Evolutionary conservation across 2,329 filamentous ascomycete genomes (phyloP), one percentile per base, ranked within the genome.

Genomic region (Fusarium fracticaudum): DNA sequence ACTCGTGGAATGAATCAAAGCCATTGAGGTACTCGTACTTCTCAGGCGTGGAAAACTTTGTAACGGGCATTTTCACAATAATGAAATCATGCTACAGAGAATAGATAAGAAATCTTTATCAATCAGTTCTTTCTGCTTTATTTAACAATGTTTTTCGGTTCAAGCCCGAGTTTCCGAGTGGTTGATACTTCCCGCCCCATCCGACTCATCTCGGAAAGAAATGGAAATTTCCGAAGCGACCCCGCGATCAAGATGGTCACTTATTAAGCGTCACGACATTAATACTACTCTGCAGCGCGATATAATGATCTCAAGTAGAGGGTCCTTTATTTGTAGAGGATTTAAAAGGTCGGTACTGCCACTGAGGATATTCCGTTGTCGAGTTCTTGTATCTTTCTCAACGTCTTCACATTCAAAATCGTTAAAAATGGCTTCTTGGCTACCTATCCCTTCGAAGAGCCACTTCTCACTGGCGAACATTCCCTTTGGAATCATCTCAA

Each of bases 401-500:
- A 47, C 14, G 2, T 26, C 29, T 18, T 35, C 24, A 11, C 5
- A 13, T 10, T 14, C 54, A 9, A 18, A 3, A 51, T n/a, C 20
- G 0, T 37, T 15, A 11, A 70, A 45, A 29, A 72, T 72, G 70
- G 22, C 70, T 5, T 72, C 70, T 31, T 72, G 70, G 70, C 18
- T 72, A 1, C 22, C 70, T 14, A 65, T 69, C 6, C 43, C 57
- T 5, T 15, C 57, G 0, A 68, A 69, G 6, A 69, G 66, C 22
- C 66, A 69, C 26, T 77, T 77, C 61, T 77, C 93, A 13, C 84
- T 96, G 60, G 89, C 91, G 73, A 96, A 96, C 80, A 91, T 96
- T 61, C 94, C 94, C 2, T 96, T 96, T 76, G 94, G 94, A 72
- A 91, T 96, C 83, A 93, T 96, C 77, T 92, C 90, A 35, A 92